phyloP scores from a whole-genome alignment of 768 basidiomycete species.

The Lactarius pseudohatsudake region DNA sequence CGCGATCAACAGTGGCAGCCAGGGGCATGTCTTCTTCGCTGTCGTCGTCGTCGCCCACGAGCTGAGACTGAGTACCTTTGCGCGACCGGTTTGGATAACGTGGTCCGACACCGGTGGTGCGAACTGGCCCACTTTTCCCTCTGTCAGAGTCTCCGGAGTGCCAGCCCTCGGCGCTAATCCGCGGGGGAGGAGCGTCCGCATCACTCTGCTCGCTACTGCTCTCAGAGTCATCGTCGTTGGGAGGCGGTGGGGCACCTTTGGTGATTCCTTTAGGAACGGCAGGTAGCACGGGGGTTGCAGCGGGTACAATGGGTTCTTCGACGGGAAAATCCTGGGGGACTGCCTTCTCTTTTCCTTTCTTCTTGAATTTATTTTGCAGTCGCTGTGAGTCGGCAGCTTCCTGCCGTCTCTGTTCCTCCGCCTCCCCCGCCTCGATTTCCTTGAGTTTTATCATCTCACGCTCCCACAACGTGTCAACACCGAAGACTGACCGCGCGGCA shows the following conservation, averaged over 20 bases:
- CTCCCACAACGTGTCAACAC: conserved; percentile 92
- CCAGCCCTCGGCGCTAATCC: conserved; percentile 28
- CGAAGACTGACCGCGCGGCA: conserved; percentile 79
- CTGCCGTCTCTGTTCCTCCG: conserved; percentile 52
- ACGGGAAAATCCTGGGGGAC: conserved; percentile 16
- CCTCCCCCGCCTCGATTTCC: conserved; percentile 71
- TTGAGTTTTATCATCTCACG: conserved; percentile 79
- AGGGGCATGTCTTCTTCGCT: conserved; percentile 84
- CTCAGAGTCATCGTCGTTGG: conserved; percentile 47
- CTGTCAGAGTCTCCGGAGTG: conserved; percentile 62
- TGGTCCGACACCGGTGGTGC: conserved; percentile 58
- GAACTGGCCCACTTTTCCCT: conserved; percentile 51
- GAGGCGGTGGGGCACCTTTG: conserved; percentile 35
- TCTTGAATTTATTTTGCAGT: conserved; percentile 39
- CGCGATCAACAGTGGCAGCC: conserved; percentile 58
- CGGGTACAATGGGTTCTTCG: conserved; percentile 21
- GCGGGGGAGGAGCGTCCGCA: conserved; percentile 13
- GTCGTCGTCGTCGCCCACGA: conserved; percentile 45
- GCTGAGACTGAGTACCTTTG: conserved; percentile 26
- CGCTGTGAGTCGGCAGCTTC: conserved; percentile 47
- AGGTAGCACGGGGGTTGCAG: conserved; percentile 37
- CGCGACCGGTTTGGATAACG: conserved; percentile 44
- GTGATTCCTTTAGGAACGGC: conserved; percentile 39
- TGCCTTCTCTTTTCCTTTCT: conserved; percentile 47
- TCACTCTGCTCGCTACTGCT: conserved; percentile 56